Conservation (phyloP, 108 stramenopile genomes). For the Fistulifera solaris region DNA sequence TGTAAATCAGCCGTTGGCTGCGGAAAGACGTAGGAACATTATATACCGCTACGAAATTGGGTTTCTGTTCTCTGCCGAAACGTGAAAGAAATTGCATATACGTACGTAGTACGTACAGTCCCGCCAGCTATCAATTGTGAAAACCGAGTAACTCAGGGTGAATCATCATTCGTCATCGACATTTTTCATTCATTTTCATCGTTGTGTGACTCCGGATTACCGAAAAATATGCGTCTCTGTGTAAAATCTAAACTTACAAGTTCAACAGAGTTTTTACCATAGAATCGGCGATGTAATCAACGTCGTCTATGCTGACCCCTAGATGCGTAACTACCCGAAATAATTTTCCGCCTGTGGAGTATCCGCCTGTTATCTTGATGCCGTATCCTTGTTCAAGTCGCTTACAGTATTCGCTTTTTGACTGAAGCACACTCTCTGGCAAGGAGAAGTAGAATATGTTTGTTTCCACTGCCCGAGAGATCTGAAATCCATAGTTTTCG, state of each 20-base stretch:
- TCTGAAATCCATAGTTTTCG: conserved; percentile 38
- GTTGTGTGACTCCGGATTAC: too few relatives aligned
- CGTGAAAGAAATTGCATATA: too few relatives aligned
- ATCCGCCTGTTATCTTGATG: conserved; percentile 59
- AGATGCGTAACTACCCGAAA: conserved; percentile 68
- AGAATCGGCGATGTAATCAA: conserved; percentile 36
- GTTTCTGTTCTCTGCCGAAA: too few relatives aligned
- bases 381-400: conserved; percentile 36
- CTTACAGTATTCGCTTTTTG: conserved; percentile 33
- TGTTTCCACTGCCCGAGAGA: conserved; percentile 58
- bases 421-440: conserved; percentile 35
- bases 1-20: too few relatives aligned
- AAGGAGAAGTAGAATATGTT: conserved; percentile 82
- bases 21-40: too few relatives aligned
- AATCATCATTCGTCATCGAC: too few relatives aligned
- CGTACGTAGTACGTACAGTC: too few relatives aligned
- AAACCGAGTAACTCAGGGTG: too few relatives aligned
- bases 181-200: too few relatives aligned
- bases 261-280: conserved; percentile 10
- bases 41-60: too few relatives aligned
- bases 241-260: not conserved
- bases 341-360: conserved; percentile 54
- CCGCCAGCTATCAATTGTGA: too few relatives aligned
- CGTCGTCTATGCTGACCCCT: conserved; percentile 53
- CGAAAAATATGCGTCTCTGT: not conserved